A percentile compares a stretch with the other conserved stretches of the same genome.
phyloP scores from a whole-genome alignment of 176 grass and related monocot species.

The Lolium multiflorum region DNA sequence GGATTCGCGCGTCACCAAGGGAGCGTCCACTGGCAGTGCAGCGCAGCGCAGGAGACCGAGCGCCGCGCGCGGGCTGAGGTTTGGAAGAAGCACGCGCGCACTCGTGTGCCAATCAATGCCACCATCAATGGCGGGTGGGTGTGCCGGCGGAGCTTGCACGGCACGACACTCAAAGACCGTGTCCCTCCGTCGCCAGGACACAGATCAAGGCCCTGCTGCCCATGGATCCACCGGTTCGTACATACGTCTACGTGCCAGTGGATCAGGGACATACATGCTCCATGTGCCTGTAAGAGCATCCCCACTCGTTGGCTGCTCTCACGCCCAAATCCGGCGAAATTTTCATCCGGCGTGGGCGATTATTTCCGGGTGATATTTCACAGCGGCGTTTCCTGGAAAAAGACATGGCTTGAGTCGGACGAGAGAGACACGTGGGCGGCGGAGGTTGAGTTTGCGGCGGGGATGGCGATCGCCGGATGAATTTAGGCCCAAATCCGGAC shows the following conservation, averaged over 20 bases:
- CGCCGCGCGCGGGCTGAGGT: not conserved
- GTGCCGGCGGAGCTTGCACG: not conserved
- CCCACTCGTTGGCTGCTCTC: too few relatives aligned
- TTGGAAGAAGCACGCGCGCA: not conserved
- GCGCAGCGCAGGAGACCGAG: not conserved
- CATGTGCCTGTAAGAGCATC: too few relatives aligned
- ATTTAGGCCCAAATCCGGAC: too few relatives aligned
- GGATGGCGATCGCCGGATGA: too few relatives aligned
- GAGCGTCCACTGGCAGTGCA: not conserved
- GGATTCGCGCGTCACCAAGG: too few relatives aligned
- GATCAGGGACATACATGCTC: constrained; percentile 1
- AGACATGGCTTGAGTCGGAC: too few relatives aligned
- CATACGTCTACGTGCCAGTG: not conserved
- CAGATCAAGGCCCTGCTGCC: not conserved
- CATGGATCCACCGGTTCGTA: not conserved
- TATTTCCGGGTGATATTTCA: too few relatives aligned
- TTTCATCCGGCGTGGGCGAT: too few relatives aligned
- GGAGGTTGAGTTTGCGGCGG: too few relatives aligned
- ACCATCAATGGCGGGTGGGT: constrained; percentile 24
- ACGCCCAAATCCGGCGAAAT: too few relatives aligned
- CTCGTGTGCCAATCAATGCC: not conserved
- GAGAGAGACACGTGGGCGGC: too few relatives aligned
- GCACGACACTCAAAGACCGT: constrained; percentile 18
- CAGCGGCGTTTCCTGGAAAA: too few relatives aligned
- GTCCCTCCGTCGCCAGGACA: not conserved